Evolutionary conservation across 2,329 filamentous ascomycete genomes (phyloP).

Genomic region (Bisporella sp.): DNA sequence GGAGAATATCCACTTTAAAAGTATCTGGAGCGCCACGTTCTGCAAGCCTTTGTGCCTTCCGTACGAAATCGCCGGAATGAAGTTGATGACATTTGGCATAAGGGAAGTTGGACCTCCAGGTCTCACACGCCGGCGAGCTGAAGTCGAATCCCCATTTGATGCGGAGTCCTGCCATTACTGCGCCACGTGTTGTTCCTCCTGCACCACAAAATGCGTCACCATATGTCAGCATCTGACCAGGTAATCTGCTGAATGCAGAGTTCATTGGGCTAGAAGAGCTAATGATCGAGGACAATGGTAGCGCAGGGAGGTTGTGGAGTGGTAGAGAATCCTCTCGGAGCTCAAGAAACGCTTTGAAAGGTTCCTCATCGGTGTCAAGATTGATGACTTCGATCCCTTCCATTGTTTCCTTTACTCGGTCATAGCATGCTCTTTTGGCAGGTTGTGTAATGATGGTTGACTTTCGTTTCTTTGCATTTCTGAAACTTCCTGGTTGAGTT

Average conservation of each 20-base stretch:
- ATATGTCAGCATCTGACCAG: constrained; percentile 51
- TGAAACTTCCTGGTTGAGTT: background rate
- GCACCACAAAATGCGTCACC: constrained; percentile 69
- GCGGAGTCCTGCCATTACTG: constrained; percentile 48
- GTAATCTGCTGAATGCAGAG: constrained; percentile 11
- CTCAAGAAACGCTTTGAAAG: constrained; percentile 2
- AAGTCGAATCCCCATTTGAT: constrained; percentile 60
- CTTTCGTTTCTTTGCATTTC: background rate
- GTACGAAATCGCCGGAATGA: constrained; percentile 44
- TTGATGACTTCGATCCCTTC: background rate
- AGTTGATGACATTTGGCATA: constrained; percentile 38
- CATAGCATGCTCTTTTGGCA: background rate
- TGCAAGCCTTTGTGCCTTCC: constrained; percentile 5
- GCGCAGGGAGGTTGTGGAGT: background rate
- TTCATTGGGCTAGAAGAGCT: background rate
- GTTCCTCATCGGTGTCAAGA: background rate
- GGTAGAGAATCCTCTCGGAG: constrained; percentile 13
- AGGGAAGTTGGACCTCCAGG: constrained; percentile 22
- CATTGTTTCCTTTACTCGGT: background rate
- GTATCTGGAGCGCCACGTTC: constrained; percentile 18
- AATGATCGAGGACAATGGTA: background rate
- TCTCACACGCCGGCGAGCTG: constrained; percentile 21
- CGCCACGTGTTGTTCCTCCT: constrained; percentile 64
- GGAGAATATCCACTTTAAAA: constrained; percentile 57
- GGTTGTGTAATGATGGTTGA: background rate